A percentile compares a stretch with the other conserved stretches of the same genome.
Conservation (phyloP, 2,329 filamentous ascomycete genomes). For the Uncinocarpus reesii region DNA sequence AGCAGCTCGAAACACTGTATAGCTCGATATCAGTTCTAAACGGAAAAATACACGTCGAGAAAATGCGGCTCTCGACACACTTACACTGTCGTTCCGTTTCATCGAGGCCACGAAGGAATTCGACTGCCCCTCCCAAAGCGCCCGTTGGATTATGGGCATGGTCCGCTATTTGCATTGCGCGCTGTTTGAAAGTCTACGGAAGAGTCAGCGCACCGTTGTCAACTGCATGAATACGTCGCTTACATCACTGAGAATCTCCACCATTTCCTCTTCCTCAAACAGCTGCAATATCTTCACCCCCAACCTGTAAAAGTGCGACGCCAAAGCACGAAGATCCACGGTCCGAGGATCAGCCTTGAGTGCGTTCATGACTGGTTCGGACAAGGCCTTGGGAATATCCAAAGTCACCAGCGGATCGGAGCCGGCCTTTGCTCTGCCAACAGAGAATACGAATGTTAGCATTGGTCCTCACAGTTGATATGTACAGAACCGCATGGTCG, state of each 20-base stretch:
- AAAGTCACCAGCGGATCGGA: conserved; percentile 53
- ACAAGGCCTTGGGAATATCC: conserved; percentile 68
- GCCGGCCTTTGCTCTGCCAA: conserved; percentile 5
- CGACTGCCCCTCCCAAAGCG: conserved; percentile 55
- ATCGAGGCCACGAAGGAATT: conserved; percentile 80
- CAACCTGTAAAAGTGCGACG: conserved; percentile 78
- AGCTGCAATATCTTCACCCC: conserved; percentile 78
- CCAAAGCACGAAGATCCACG: conserved; percentile 72
- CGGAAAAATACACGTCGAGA: background rate
- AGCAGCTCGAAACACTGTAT: conserved; percentile 56
- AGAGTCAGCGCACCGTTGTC: too few relatives aligned
- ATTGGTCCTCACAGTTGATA: background rate
- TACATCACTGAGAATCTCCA: conserved; percentile 54
- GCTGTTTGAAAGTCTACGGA: conserved; percentile 64
- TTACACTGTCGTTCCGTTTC: conserved; percentile 69
- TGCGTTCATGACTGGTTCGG: conserved; percentile 72
- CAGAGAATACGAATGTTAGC: background rate
- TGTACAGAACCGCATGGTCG: background rate
- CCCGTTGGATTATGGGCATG: conserved; percentile 78
- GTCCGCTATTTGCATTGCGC: conserved; percentile 73
- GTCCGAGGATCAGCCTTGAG: conserved; percentile 81
- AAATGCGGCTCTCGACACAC: too few relatives aligned
- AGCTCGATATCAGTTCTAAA: conserved; percentile 7
- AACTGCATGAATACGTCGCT: too few relatives aligned
- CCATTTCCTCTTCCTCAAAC: conserved; percentile 78